A percentile compares a stretch with the other conserved stretches of the same genome.
Conservation (phyloP, 2,329 filamentous ascomycete genomes). For the Cordyceps cicadae region DNA sequence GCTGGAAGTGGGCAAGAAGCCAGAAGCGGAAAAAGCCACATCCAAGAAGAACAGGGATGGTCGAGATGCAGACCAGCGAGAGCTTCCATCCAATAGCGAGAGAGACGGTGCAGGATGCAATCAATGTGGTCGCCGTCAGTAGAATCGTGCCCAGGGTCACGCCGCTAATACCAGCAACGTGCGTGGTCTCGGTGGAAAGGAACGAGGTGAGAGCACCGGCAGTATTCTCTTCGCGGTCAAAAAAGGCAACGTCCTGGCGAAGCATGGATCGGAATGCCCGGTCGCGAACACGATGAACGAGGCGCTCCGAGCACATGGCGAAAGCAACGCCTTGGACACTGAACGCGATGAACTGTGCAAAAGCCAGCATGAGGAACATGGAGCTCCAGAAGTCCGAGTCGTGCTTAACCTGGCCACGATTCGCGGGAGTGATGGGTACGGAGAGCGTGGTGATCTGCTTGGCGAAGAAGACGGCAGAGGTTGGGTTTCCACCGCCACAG, state of each 20-base stretch:
- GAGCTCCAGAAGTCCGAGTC: slow-evolving; percentile 78
- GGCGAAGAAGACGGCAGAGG: slow-evolving; percentile 68
- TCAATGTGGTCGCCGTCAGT: slow-evolving; percentile 69
- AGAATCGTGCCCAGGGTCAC: slow-evolving; percentile 80
- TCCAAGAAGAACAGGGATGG: slow-evolving; percentile 65
- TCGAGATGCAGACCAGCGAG: slow-evolving; percentile 70
- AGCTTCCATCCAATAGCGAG: slow-evolving; percentile 83
- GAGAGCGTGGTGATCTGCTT: slow-evolving; percentile 73
- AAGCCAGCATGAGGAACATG: slow-evolving; percentile 81
- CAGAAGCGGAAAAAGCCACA: slow-evolving; percentile 87
- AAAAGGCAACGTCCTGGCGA: slow-evolving; percentile 87
- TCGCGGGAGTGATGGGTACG: slow-evolving; percentile 37
- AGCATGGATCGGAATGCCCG: slow-evolving; percentile 79
- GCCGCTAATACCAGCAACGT: slow-evolving; percentile 80
- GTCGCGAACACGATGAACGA: slow-evolving; percentile 77
- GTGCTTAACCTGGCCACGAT: slow-evolving; percentile 50
- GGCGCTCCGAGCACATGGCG: slow-evolving; percentile 75
- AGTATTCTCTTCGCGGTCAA: slow-evolving; percentile 82
- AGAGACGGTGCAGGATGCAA: slow-evolving; percentile 62
- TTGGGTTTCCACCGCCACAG: slow-evolving; percentile 73
- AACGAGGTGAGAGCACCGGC: slow-evolving; percentile 83
- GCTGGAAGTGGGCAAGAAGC: slow-evolving; percentile 71
- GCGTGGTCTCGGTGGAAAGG: slow-evolving; percentile 80
- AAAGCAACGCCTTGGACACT: slow-evolving; percentile 63
- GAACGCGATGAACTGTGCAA: slow-evolving; percentile 64